phyloP scores from a whole-genome alignment of 2,329 filamentous ascomycete genomes.

The Diplodia seriata region DNA sequence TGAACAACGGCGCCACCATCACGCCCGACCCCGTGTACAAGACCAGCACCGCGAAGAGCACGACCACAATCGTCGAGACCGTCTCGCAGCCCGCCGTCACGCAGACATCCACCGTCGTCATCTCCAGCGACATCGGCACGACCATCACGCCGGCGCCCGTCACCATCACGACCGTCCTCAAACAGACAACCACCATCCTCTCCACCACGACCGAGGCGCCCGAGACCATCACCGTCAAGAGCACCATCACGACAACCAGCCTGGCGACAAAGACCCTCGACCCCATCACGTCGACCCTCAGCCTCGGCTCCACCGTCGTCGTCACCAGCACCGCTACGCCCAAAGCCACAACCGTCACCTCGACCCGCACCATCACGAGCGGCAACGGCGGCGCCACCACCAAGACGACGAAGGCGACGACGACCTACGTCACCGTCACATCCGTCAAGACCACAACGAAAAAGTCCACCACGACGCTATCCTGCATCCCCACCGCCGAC shows the following conservation, averaged over 20 bases:
- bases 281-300: slow-evolving; percentile 39
- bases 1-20: slow-evolving; percentile 37
- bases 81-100: slow-evolving; percentile 37
- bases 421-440: slow-evolving; percentile 36
- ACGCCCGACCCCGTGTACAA: slow-evolving; percentile 36
- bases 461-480: slow-evolving; percentile 40
- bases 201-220: slow-evolving; percentile 34
- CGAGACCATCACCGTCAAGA: not conserved
- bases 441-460: slow-evolving; percentile 42
- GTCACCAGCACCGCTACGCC: slow-evolving; percentile 36
- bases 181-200: slow-evolving; percentile 37
- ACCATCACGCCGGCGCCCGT: not conserved
- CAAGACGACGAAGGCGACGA: slow-evolving; percentile 40
- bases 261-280: slow-evolving; percentile 35
- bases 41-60: slow-evolving; percentile 35
- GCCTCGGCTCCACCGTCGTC: slow-evolving; percentile 35
- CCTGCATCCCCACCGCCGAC: slow-evolving; percentile 43
- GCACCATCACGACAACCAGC: not conserved
- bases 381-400: slow-evolving; percentile 33
- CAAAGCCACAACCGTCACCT: slow-evolving; percentile 34
- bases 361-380: not conserved
- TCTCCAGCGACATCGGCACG: slow-evolving; percentile 6
- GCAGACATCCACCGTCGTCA: slow-evolving; percentile 34
- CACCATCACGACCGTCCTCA: not conserved
- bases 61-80: slow-evolving; percentile 33